Conservation (phyloP, 208 protist species). For the Wallacemonas rigidus region DNA sequence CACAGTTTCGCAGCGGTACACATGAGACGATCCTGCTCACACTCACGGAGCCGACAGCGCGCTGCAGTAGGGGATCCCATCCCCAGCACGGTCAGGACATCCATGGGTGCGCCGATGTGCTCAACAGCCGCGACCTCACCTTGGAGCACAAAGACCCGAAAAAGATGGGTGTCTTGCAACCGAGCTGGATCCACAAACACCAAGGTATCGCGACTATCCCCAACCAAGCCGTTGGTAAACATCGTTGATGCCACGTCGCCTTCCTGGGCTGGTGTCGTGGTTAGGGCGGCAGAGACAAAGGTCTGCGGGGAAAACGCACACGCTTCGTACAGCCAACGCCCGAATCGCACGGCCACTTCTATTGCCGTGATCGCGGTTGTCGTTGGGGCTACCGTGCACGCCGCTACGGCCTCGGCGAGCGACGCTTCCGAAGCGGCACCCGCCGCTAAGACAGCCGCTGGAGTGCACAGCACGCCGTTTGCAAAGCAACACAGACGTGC, state of each 20-base stretch:
- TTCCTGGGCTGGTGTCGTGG: not conserved
- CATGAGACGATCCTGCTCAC: constrained; percentile 10
- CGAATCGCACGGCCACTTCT: not conserved
- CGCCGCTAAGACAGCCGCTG: not conserved
- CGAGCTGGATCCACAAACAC: constrained; percentile 27
- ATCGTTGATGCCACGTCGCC: not conserved
- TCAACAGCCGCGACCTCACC: constrained; percentile 37
- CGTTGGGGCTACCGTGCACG: not conserved
- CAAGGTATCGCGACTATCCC: constrained; percentile 33
- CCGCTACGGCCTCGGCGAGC: not conserved
- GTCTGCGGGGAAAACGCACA: not conserved
- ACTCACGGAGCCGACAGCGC: not conserved
- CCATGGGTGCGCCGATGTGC: constrained; percentile 40
- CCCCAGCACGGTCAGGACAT: constrained; percentile 33
- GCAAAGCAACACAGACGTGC: constrained; percentile 16
- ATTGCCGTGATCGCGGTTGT: not conserved
- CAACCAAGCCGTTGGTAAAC: constrained; percentile 14
- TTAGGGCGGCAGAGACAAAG: not conserved
- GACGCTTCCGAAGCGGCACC: not conserved
- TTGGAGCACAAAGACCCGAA: constrained; percentile 47
- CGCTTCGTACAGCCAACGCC: not conserved
- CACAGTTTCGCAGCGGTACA: constrained; percentile 12
- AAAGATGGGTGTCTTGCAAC: constrained; percentile 27
- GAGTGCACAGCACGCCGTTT: constrained; percentile 18
- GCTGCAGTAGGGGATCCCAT: not conserved